Evolutionary conservation across 208 protist genomes (phyloP).

Genomic region (Crithidia brevicula): DNA sequence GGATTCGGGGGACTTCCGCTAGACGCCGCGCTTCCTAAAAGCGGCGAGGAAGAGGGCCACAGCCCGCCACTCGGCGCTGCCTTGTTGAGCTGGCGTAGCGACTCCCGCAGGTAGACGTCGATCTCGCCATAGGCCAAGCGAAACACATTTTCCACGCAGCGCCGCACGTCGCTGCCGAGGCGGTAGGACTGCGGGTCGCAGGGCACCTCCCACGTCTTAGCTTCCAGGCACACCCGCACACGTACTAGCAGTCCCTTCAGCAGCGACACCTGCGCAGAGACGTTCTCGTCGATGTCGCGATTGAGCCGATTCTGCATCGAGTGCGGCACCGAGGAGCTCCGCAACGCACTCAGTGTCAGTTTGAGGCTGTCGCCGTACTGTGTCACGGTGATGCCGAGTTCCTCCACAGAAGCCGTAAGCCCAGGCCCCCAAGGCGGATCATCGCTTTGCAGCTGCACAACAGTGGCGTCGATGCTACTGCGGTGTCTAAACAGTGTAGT

Average conservation of each 20-base stretch:
- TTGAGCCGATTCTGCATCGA: conserved; percentile 58
- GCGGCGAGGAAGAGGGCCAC: conserved; percentile 12
- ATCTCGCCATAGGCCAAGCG: conserved; percentile 53
- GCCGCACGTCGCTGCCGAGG: conserved; percentile 48
- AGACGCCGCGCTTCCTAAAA: conserved; percentile 3
- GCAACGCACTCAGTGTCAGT: conserved; percentile 30
- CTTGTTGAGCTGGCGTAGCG: conserved; percentile 66
- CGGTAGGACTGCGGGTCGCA: conserved; percentile 34
- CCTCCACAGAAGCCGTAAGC: conserved; percentile 21
- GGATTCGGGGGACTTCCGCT: conserved; percentile 6
- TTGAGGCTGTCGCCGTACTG: conserved; percentile 34
- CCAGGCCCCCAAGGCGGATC: conserved; percentile 33
- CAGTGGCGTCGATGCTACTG: conserved; percentile 32
- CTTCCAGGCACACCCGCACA: conserved; percentile 32
- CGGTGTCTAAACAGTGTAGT: conserved; percentile 36
- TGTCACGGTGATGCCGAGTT: conserved; percentile 26
- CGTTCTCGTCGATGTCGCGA: conserved; percentile 48
- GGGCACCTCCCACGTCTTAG: conserved; percentile 33
- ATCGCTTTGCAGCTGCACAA: conserved; percentile 68
- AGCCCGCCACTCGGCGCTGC: conserved; percentile 19
- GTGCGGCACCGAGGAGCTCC: conserved; percentile 40
- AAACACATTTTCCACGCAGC: conserved; percentile 49
- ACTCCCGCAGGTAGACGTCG: conserved; percentile 73
- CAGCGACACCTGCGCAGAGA: conserved; percentile 32
- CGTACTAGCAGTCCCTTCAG: conserved; percentile 37